phyloP scores from a whole-genome alignment of 768 basidiomycete species.

The Pisolithus microcarpus region DNA sequence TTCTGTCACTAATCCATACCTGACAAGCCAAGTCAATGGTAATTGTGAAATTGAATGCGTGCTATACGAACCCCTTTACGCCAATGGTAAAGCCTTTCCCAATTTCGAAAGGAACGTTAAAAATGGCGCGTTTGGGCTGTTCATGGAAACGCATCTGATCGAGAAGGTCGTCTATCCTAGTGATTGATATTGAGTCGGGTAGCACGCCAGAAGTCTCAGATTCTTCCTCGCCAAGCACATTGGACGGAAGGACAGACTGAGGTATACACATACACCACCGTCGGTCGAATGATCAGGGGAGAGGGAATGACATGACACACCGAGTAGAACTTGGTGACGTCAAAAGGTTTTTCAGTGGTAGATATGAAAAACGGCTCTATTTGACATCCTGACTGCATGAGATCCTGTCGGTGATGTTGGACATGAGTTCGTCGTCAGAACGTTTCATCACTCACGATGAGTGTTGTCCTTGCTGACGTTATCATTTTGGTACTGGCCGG shows the following conservation, averaged over 20 bases:
- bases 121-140: conserved; percentile 75
- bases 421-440: neutral
- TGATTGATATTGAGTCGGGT: conserved; percentile 65
- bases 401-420: conserved; percentile 46
- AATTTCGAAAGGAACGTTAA: conserved; percentile 75
- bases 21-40: conserved; percentile 25
- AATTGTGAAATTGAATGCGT: neutral
- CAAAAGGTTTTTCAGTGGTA: conserved; percentile 57
- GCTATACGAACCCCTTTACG: conserved; percentile 61
- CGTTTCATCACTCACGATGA: conserved; percentile 41
- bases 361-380: conserved; percentile 90
- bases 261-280: neutral
- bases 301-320: conserved; percentile 34
- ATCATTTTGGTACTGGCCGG: conserved; percentile 50
- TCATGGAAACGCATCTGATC: conserved; percentile 78
- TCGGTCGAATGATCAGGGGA: conserved; percentile 5
- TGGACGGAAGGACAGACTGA: conserved; percentile 55
- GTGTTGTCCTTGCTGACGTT: conserved; percentile 64
- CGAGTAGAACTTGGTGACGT: conserved; percentile 69
- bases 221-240: conserved; percentile 41
- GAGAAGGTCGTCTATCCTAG: conserved; percentile 71
- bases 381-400: conserved; percentile 68
- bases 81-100: conserved; percentile 70
- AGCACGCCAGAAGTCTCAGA: conserved; percentile 47
- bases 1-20: conserved; percentile 83